Conservation (phyloP, 768 basidiomycete genomes). For the Tremella fuciformis region DNA sequence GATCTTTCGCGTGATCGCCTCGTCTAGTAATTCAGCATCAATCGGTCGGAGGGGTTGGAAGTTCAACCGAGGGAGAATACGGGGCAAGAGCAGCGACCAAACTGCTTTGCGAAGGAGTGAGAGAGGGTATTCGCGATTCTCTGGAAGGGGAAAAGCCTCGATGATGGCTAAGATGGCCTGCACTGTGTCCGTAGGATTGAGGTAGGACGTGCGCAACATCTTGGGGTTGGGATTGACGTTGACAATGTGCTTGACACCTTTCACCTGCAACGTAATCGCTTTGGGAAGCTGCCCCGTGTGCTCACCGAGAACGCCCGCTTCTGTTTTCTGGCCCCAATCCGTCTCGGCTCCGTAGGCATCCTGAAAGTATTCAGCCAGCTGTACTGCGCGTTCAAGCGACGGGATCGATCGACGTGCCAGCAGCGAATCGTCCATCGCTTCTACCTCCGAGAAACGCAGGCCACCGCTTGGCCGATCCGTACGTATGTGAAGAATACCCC, state of each 20-base stretch:
- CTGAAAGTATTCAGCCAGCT: slow-evolving; percentile 14
- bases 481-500: too few relatives aligned
- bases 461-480: too few relatives aligned
- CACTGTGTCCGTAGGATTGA: not conserved
- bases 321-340: slow-evolving; percentile 19
- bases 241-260: not conserved
- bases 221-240: not conserved
- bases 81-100: slow-evolving; percentile 13
- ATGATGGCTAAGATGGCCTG: slow-evolving; percentile 10
- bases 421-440: slow-evolving; percentile 29
- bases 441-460: too few relatives aligned
- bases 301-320: slow-evolving; percentile 13
- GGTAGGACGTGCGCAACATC: slow-evolving; percentile 8
- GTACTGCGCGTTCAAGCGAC: not conserved
- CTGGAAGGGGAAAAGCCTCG: slow-evolving; percentile 10
- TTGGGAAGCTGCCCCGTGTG: not conserved
- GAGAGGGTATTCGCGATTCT: slow-evolving; percentile 1
- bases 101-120: slow-evolving; percentile 8
- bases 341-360: slow-evolving; percentile 14
- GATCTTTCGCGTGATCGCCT: slow-evolving; percentile 15
- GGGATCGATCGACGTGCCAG: not conserved
- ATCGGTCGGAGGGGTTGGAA: slow-evolving; percentile 12
- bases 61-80: slow-evolving; percentile 6
- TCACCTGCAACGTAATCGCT: not conserved
- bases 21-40: slow-evolving; percentile 9